A percentile compares a stretch with the other conserved stretches of the same genome.
Conservation (phyloP, 1,139 yeast species). For the Kodamaea anthophila region DNA sequence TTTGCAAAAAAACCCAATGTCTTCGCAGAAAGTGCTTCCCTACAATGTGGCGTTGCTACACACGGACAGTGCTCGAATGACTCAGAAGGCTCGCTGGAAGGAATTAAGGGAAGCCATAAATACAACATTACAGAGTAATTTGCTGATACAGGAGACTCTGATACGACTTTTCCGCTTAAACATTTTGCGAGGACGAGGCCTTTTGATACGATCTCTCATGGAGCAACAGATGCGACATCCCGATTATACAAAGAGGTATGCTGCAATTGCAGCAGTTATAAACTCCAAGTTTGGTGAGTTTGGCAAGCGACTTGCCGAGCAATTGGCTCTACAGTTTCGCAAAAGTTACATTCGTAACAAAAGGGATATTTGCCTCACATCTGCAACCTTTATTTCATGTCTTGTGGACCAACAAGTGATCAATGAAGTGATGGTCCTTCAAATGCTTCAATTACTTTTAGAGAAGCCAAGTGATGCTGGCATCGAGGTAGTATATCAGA, state of each 20-base stretch:
- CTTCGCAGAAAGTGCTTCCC: too few relatives aligned
- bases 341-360: slow-evolving; percentile 47
- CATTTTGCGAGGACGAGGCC: slow-evolving; percentile 54
- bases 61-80: slow-evolving; percentile 15
- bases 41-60: slow-evolving; percentile 6
- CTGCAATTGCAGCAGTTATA: slow-evolving; percentile 53
- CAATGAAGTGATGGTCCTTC: slow-evolving; percentile 58
- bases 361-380: slow-evolving; percentile 34
- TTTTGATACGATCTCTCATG: slow-evolving; percentile 53
- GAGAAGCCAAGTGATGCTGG: slow-evolving; percentile 44
- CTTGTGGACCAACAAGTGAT: slow-evolving; percentile 61
- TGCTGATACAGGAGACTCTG: slow-evolving; percentile 45
- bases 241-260: slow-evolving; percentile 43
- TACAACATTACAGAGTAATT: slow-evolving; percentile 38
- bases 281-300: slow-evolving; percentile 67
- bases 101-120: slow-evolving; percentile 40
- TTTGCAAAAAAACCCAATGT: too few relatives aligned
- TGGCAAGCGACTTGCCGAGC: slow-evolving; percentile 51
- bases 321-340: slow-evolving; percentile 58
- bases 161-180: slow-evolving; percentile 49
- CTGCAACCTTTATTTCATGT: slow-evolving; percentile 51
- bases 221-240: slow-evolving; percentile 42
- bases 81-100: slow-evolving; percentile 54
- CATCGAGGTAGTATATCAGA: slow-evolving; percentile 19
- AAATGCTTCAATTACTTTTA: slow-evolving; percentile 56